A percentile compares a stretch with the other conserved stretches of the same genome.
These are phyloP conservation scores for Durusdinium trenchii DNA, from an alignment of 73 alveolate species.

Conservation along the genomic window DNA sequence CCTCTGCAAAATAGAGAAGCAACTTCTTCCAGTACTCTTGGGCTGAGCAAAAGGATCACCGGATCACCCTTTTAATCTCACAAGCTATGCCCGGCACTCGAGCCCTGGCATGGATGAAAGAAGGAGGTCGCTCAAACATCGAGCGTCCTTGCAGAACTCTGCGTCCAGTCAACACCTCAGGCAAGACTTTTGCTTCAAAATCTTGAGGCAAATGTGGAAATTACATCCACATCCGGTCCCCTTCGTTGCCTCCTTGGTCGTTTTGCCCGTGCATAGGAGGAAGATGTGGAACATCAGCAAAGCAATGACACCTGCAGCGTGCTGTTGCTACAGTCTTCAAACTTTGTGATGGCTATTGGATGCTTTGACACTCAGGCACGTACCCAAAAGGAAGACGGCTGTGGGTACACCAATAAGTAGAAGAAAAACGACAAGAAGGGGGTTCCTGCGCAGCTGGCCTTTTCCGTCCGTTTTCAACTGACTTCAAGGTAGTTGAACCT, in stretches of 20 bases:
- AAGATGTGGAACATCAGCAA: slow-evolving; percentile 65
- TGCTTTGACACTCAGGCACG: not conserved
- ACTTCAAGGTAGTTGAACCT: too few relatives aligned
- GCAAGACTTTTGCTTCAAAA: not conserved
- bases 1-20: not conserved
- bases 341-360: not conserved
- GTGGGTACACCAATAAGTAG: slow-evolving; percentile 73
- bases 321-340: not conserved
- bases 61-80: not conserved
- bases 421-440: slow-evolving; percentile 23
- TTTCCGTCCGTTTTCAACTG: too few relatives aligned
- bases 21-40: not conserved
- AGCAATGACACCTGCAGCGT: slow-evolving; percentile 24
- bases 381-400: slow-evolving; percentile 60
- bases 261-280: slow-evolving; percentile 83
- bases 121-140: slow-evolving; percentile 47
- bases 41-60: not conserved
- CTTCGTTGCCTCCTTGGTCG: slow-evolving; percentile 82
- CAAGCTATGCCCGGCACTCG: not conserved
- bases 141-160: slow-evolving; percentile 44
- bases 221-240: not conserved
- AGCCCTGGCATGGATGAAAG: slow-evolving; percentile 51
- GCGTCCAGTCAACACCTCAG: slow-evolving; percentile 47
- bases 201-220: not conserved
- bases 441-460: slow-evolving; percentile 18